Evolutionary conservation across 1,284 basidiomycete species (phyloP).

Genomic region (Leccinum pachyderme): DNA sequence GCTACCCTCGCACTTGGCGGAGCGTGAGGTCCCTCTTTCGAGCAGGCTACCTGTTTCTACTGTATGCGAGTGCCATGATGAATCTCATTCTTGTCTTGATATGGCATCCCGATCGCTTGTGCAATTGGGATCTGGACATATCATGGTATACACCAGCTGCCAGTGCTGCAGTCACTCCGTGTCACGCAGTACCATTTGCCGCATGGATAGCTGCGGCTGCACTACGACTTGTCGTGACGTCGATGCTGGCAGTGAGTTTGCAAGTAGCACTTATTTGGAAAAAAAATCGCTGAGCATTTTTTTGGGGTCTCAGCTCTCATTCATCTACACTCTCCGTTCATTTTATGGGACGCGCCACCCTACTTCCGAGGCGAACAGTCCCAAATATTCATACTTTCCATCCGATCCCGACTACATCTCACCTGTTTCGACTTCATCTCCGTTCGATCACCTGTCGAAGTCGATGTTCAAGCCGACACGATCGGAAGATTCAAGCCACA

Average conservation of each 20-base stretch:
- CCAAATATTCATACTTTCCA: conserved; percentile 19
- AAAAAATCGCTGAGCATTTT: conserved; percentile 7
- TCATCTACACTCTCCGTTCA: conserved; percentile 27
- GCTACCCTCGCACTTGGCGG: conserved; percentile 11
- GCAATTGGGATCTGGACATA: conserved; percentile 61
- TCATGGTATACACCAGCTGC: conserved; percentile 48
- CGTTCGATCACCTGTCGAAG: conserved; percentile 10
- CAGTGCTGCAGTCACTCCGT: conserved; percentile 24
- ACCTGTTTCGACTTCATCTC: conserved; percentile 20
- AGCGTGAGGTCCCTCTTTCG: conserved; percentile 32
- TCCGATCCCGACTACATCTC: conserved; percentile 25
- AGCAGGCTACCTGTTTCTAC: conserved; percentile 44
- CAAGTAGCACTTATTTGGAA: background rate
- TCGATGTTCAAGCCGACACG: conserved; percentile 14
- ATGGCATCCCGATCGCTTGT: conserved; percentile 45
- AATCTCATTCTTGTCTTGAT: conserved; percentile 54
- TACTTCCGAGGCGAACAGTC: conserved; percentile 1
- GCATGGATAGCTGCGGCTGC: conserved; percentile 53
- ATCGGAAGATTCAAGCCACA: conserved; percentile 23
- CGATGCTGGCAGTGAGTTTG: conserved; percentile 46
- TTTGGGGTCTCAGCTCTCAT: conserved; percentile 35
- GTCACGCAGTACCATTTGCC: conserved; percentile 42
- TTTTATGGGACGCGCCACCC: conserved; percentile 23
- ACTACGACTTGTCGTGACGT: conserved; percentile 51
- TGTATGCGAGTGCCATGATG: conserved; percentile 49